Evolutionary conservation across 768 basidiomycete species (phyloP), one percentile per base, ranked within the genome.

Genomic region (Leucosporidium yakuticum): DNA sequence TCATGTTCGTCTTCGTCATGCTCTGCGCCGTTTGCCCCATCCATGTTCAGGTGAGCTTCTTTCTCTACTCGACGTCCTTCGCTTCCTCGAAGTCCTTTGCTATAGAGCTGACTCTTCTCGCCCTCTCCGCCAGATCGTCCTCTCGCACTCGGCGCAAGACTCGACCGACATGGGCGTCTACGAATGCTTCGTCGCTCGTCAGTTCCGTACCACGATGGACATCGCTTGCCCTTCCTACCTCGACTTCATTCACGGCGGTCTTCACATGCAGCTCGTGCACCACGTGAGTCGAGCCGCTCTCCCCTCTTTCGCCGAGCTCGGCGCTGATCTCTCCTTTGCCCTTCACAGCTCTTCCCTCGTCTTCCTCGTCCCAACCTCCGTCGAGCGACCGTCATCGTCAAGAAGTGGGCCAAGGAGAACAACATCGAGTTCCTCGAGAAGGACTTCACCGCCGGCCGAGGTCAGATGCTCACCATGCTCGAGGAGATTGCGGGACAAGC

Each of bases 141-240:
- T 97, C 31, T 98, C 95, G 12, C 95, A 98, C 81, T 97, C 92
- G 77, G 88, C 90, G 60, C 68, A 69, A 50, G 92, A 94, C 19
- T 95, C 94, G 1, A 87, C 81, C 12, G 95, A 97, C 77, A 81
- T 96, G 62, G 62, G 62, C 34, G 51, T 63, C 34, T 54, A 54
- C n/a, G 95, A 98, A 77, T 93, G 91, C 0, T 98, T 97, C 81
- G 32, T 58, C 34, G 88, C 91, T 74, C 87, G 96, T 21, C 96
- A 99, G 78, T 81, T 99, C 74, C 88, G 96, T 58, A 99, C 96
- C n/a, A 98, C 96, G 0, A 88, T 90, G 55, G 96, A 99, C 78
- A 91, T 99, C 51, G 85, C 90, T 69, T 98, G 96, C 79, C 85
- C 86, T 4, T 83, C 87, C 1, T 85, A 85, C 39, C 83, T 97